Percentiles rank a stretch among this genome's conserved stretches.
Evolutionary conservation across 768 basidiomycete genomes (phyloP).

Genomic region (Mycena latifolia): DNA sequence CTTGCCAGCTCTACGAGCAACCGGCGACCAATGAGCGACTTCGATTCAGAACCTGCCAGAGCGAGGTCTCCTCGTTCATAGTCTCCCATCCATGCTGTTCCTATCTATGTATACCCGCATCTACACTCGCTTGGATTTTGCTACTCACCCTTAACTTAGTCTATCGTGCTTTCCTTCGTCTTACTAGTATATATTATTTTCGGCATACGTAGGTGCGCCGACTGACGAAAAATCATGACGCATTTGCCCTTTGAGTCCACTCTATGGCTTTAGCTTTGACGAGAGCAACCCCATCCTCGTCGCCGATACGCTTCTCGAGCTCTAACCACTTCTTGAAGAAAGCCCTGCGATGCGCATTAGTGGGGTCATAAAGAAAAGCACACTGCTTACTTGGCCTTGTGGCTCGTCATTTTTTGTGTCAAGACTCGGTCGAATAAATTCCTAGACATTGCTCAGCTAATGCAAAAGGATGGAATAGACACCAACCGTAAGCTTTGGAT

Average conservation of each 20-base stretch:
- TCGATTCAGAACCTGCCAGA: conserved; percentile 74
- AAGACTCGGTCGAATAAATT: conserved; percentile 91
- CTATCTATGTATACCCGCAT: conserved; percentile 51
- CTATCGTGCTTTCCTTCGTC: conserved; percentile 41
- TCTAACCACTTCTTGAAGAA: conserved; percentile 99
- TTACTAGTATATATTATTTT: conserved; percentile 37
- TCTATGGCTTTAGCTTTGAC: conserved; percentile 94
- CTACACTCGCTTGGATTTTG: conserved; percentile 44
- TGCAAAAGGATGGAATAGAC: not conserved
- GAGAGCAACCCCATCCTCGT: conserved; percentile 81
- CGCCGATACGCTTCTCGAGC: conserved; percentile 87
- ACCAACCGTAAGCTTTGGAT: conserved; percentile 82
- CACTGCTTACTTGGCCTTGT: conserved; percentile 91
- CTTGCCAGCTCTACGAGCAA: conserved; percentile 83
- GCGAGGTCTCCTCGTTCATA: conserved; percentile 70
- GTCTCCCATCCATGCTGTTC: conserved; percentile 52
- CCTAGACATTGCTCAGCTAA: conserved; percentile 52
- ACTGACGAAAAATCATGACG: conserved; percentile 48
- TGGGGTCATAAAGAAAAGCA: conserved; percentile 4
- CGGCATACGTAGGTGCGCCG: conserved; percentile 35
- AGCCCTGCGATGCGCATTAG: conserved; percentile 60
- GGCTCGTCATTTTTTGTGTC: conserved; percentile 88
- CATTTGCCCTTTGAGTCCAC: conserved; percentile 82
- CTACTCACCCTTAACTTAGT: conserved; percentile 40
- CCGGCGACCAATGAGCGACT: conserved; percentile 79